Conservation (phyloP, 805 yeast species). For the Kodamaea fukazawae region DNA sequence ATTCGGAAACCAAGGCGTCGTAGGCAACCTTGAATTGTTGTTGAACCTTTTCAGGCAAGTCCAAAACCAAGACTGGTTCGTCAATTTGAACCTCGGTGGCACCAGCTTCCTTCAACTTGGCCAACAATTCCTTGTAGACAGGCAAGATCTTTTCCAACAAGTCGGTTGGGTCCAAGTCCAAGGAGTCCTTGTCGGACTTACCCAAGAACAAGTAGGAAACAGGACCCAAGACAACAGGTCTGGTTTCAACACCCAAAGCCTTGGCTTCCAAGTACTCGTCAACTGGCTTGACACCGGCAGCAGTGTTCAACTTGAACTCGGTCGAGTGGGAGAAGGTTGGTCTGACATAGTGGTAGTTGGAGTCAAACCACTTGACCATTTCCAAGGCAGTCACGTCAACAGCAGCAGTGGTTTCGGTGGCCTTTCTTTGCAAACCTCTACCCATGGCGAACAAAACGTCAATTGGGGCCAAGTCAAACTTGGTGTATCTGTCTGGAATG, state of each 20-base stretch:
- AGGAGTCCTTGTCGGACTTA: conserved; percentile 97
- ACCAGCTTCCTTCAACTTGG: conserved; percentile 90
- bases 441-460: conserved; percentile 99
- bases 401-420: conserved; percentile 79
- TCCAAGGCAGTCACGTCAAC: conserved; percentile 98
- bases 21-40: conserved; percentile 87
- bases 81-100: conserved; percentile 94
- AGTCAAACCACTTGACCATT: conserved; percentile 99
- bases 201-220: conserved; percentile 92
- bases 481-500: conserved; percentile 94
- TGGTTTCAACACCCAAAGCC: conserved; percentile 91
- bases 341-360: conserved; percentile 99
- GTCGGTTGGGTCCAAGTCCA: conserved; percentile 90
- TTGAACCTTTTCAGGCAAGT: conserved; percentile 80
- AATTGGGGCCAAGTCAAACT: conserved; percentile 81
- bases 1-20: conserved; percentile 61
- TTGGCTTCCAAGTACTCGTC: conserved; percentile 98
- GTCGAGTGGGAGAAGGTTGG: conserved; percentile 97
- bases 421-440: conserved; percentile 98
- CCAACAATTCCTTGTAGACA: conserved; percentile 84
- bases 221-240: conserved; percentile 97
- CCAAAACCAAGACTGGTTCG: conserved; percentile 95
- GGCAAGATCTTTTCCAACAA: conserved; percentile 88
- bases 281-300: conserved; percentile 85
- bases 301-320: conserved; percentile 81